A percentile compares a stretch with the other conserved stretches of the same genome.
Conservation (phyloP, 2,329 filamentous ascomycete species). For the Exserohilum turcica region DNA sequence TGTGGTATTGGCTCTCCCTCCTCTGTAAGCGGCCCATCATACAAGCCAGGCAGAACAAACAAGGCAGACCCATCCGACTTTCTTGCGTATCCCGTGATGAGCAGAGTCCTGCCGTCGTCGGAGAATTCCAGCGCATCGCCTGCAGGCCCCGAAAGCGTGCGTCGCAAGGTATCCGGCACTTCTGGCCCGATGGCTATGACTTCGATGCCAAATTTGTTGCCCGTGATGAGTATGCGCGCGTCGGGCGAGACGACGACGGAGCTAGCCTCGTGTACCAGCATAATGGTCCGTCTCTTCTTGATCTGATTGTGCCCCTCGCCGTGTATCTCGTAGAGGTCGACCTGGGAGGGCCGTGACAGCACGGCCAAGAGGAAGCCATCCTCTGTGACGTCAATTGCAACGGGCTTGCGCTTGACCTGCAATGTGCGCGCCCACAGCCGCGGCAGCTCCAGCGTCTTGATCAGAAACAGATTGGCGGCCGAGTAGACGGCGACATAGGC, state of each 20-base stretch:
- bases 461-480: slow-evolving; percentile 46
- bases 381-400: slow-evolving; percentile 76
- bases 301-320: slow-evolving; percentile 55
- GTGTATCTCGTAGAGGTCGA: slow-evolving; percentile 79
- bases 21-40: slow-evolving; percentile 48
- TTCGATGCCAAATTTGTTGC: slow-evolving; percentile 87
- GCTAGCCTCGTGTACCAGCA: slow-evolving; percentile 77
- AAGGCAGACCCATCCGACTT: slow-evolving; percentile 45
- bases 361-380: slow-evolving; percentile 78
- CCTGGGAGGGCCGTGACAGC: slow-evolving; percentile 78
- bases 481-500: slow-evolving; percentile 46
- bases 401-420: slow-evolving; percentile 46
- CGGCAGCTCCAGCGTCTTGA: slow-evolving; percentile 45
- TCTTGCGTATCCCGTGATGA: slow-evolving; percentile 47
- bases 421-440: slow-evolving; percentile 45
- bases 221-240: slow-evolving; percentile 79
- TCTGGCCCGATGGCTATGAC: slow-evolving; percentile 74
- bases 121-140: slow-evolving; percentile 48
- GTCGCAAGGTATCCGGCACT: slow-evolving; percentile 50
- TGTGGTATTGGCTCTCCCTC: slow-evolving; percentile 48
- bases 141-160: slow-evolving; percentile 45
- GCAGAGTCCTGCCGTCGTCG: slow-evolving; percentile 47
- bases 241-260: slow-evolving; percentile 81
- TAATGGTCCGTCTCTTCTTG: slow-evolving; percentile 73
- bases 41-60: slow-evolving; percentile 47